A percentile compares a stretch with the other conserved stretches of the same genome.
Conservation (phyloP, 257 asterid genomes). For the Linaria vulgaris region DNA sequence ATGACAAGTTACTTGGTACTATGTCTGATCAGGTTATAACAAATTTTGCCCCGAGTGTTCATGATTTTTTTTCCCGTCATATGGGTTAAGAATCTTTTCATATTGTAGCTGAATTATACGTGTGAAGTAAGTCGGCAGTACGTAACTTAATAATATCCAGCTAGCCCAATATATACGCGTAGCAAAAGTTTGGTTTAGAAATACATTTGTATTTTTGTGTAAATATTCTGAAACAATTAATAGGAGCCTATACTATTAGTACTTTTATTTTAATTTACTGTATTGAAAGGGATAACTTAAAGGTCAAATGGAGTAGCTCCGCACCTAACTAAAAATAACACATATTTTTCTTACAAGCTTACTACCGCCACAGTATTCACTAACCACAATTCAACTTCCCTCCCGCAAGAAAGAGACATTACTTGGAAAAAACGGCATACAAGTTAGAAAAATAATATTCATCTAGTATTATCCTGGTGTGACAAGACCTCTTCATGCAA, state of each 20-base stretch:
- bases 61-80: too few species aligned
- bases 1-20: not conserved
- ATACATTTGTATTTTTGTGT: too few species aligned
- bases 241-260: not conserved
- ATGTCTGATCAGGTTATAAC: too few species aligned
- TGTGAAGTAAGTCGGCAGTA: too few species aligned
- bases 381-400: constrained; percentile 27
- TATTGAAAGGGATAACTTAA: constrained; percentile 26
- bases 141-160: too few species aligned
- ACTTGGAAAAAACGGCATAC: not conserved
- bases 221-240: too few species aligned
- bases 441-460: not conserved
- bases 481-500: not conserved
- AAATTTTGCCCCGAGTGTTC: too few species aligned
- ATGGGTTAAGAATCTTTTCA: too few species aligned
- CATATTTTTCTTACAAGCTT: constrained; percentile 12
- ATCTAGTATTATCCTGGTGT: too few species aligned
- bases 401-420: constrained; percentile 16
- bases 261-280: not conserved
- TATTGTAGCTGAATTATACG: too few species aligned
- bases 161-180: too few species aligned
- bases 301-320: constrained; percentile 40
- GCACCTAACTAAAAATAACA: constrained; percentile 30
- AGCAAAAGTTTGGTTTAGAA: too few species aligned
- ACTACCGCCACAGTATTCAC: constrained; percentile 23